phyloP scores from a whole-genome alignment of 2,329 filamentous ascomycete genomes.

The Fusarium penzigii region DNA sequence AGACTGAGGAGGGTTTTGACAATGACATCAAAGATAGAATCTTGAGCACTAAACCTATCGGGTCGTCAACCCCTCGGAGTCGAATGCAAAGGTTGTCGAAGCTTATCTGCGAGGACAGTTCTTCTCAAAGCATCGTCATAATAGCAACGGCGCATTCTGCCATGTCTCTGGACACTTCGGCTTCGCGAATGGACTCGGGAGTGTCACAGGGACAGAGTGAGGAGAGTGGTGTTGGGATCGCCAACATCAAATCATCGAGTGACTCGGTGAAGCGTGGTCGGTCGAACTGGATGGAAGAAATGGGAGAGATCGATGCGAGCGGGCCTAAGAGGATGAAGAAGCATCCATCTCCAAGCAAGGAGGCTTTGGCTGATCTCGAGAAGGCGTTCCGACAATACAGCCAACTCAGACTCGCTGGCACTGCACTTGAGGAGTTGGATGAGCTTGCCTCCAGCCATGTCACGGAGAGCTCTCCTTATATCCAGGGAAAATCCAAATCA shows the following conservation, averaged over 20 bases:
- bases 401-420: slow-evolving; percentile 17
- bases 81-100: slow-evolving; percentile 19
- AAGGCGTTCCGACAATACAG: slow-evolving; percentile 36
- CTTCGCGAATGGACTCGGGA: not conserved
- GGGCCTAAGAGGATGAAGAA: slow-evolving; percentile 38
- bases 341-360: slow-evolving; percentile 47
- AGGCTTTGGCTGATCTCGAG: slow-evolving; percentile 40
- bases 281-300: slow-evolving; percentile 2
- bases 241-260: slow-evolving; percentile 2
- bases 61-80: slow-evolving; percentile 41
- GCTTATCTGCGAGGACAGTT: slow-evolving; percentile 16
- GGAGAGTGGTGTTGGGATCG: not conserved
- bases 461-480: slow-evolving; percentile 15
- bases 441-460: slow-evolving; percentile 31
- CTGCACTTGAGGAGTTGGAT: slow-evolving; percentile 26
- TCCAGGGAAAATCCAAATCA: slow-evolving; percentile 33
- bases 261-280: slow-evolving; percentile 12
- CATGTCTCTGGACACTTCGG: slow-evolving; percentile 1
- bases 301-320: not conserved
- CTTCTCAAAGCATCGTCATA: slow-evolving; percentile 6
- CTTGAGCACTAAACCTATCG: slow-evolving; percentile 37
- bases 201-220: not conserved
- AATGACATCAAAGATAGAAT: slow-evolving; percentile 41
- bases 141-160: slow-evolving; percentile 3
- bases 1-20: slow-evolving; percentile 41